Evolutionary conservation across 805 yeast genomes (phyloP), one percentile per base, ranked within the genome.

Genomic region (Candida quercuum): DNA sequence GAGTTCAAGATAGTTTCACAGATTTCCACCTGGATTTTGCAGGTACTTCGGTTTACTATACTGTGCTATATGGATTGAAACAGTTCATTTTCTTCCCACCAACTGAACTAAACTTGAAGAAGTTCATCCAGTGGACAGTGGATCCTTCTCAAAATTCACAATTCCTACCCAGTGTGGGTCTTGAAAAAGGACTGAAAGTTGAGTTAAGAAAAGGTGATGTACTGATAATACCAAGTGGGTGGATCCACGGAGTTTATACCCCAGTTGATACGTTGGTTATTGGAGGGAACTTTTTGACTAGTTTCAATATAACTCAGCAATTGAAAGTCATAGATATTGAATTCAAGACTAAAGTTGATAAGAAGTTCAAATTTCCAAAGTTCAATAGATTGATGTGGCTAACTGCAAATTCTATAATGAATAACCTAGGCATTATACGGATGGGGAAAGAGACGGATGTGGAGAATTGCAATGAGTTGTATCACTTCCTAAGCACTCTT

Each of bases 11-110:
- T 42, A 78, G 93, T 3, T 88, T 74, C 55, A 88, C 96, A 0
- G 97, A 88, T 56, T 88, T 87, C 60, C 97, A 88, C 58, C 67
- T 88, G 30, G 97, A 88, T 57, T 88, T 88, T 57, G 93, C 94
- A 2, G 97, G 96, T 0, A 85, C 96, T 0, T 83, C 93, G 1
- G 97, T 88, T 5, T 88, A 86, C 56, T 88, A 88, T 59, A 86
- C 91, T 3, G 78, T 88, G 3, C 60, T 88, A 13, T 63, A 70
- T n/a, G 97, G 97, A 1, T 49, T 63, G 3, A 88, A 88, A 51
- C 71, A 77, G 23, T 88, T 88, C 52, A 57, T 87, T 33, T 74
- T 88, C 71, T 77, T 71, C 48, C 95, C 95, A 0, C 96, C 96
- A 3, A 77, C 94, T 0, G 56, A 61, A 3, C 47, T 57, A 12